These are phyloP conservation scores for Hyphopichia homilentoma DNA, from an alignment of 805 yeast genomes.

Conservation along the genomic window DNA sequence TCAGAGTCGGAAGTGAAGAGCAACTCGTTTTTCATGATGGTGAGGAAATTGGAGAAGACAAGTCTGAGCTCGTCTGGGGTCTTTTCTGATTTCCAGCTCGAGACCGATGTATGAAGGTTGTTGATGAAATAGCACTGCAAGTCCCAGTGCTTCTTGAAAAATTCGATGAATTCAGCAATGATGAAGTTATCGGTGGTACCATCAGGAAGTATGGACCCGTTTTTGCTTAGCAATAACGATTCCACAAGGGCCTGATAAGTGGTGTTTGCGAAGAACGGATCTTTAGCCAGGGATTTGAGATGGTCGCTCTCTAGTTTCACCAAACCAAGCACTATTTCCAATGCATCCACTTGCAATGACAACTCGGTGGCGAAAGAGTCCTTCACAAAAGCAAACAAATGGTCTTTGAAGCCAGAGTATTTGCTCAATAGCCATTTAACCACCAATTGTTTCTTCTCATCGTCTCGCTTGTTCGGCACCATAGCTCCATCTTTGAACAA, in stretches of 20 bases:
- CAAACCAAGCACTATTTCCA: constrained; percentile 55
- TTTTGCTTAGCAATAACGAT: constrained; percentile 21
- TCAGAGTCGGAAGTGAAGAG: constrained; percentile 20
- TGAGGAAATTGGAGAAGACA: constrained; percentile 37
- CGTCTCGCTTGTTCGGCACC: constrained; percentile 25
- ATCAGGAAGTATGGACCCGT: constrained; percentile 41
- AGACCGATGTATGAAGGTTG: constrained; percentile 31
- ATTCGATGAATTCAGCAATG: constrained; percentile 52
- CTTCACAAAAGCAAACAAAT: constrained; percentile 40
- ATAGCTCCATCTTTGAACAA: constrained; percentile 43
- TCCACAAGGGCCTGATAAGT: constrained; percentile 42
- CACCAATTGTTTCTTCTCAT: constrained; percentile 47
- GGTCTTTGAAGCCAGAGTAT: constrained; percentile 51
- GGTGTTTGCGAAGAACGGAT: constrained; percentile 61
- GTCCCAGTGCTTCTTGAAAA: constrained; percentile 63
- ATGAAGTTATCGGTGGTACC: constrained; percentile 47
- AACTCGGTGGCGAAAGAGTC: constrained; percentile 41
- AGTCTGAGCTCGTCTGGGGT: constrained; percentile 12
- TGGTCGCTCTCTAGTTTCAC: constrained; percentile 52
- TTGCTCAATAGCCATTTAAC: constrained; percentile 60
- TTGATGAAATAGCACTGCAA: constrained; percentile 70
- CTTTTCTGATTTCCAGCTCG: constrained; percentile 16
- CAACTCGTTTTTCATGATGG: constrained; percentile 31
- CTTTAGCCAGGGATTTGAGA: constrained; percentile 47
- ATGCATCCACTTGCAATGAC: constrained; percentile 47